Evolutionary conservation across 257 asterid species (phyloP), one percentile per base, ranked within the genome.

Genomic region (Forsythia suspensa): DNA sequence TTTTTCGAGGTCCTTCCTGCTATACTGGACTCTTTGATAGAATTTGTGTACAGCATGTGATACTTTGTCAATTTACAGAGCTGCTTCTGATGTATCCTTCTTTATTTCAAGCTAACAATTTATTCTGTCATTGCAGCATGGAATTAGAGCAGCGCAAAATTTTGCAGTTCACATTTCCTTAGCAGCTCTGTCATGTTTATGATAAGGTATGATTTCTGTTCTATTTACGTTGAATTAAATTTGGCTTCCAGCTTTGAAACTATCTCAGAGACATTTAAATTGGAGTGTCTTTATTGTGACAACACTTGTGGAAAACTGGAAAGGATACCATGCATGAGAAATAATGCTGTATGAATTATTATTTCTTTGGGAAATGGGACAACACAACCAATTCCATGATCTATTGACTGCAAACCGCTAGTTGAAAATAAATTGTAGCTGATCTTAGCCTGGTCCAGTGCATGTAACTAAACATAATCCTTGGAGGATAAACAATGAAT

Each of bases 181-280:
- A 95, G 99, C 91, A 88, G 93, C 89, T 93, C 99, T 15, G 97
- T 93, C 66, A 89, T 95, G 98, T 86, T 88, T 88, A 95, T 89
- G 97, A 95, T 95, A 86, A 89, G 99, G 99, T 93, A 65, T 84
- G 83, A 21, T 59, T 67, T 77, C 65, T 78, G 61, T 42, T 80
- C 29, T 80, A 46, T 66, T 59, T 42, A 70, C 70, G 73, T 70
- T 84, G 65, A 70, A 69, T 44, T 82, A 74, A 51, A 75, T 78
- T 74, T 43, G 73, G 29, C 44, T 72, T 72, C 70, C 38, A 57
- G 38, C 55, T 76, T 40, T 38, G 34, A 29, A 52, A 48, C 20
- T 36, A 68, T 67, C 41, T 9, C 29, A 11, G 76, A 5, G 39
- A 76, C 24, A 71, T 77, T 48, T n/a, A 39, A 24, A 34, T 72